Evolutionary conservation across 352 stramenopile genomes (phyloP), one percentile per base, ranked within the genome.

Genomic region (Peronospora belbahrii): DNA sequence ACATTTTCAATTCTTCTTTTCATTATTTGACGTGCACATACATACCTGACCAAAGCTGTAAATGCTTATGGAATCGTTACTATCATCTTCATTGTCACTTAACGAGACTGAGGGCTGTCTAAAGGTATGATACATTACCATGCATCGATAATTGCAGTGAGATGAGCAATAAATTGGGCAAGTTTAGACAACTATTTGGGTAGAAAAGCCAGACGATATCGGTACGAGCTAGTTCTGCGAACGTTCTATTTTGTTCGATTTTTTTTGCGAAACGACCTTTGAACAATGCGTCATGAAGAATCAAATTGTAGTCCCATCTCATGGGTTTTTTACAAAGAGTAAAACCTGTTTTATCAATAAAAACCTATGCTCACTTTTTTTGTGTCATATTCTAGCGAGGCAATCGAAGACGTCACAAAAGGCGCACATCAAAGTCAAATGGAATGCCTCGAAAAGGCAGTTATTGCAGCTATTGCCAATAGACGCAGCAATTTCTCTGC

Each of bases 11-110:
- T n/a, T n/a, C n/a, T n/a, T n/a, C n/a, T n/a, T n/a, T n/a, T n/a
- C n/a, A n/a, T n/a, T n/a, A n/a, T 14, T n/a, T 5, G 27, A 31
- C 4, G 3, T n/a, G n/a, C n/a, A n/a, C n/a, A 20, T 33, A 24
- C 50, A 9, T 33, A 74, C 69, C 60, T 80, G 69, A 30, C 69
- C 69, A 34, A 80, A 80, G 45, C 56, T 76, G 38, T 69, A 80
- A 34, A 75, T 46, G 7, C 67, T 44, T 11, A 18, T 20, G 6
- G 9, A 24, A 1, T 36, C 39, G 9, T 46, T 15, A 0, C 8
- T 17, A 4, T 49, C 48, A 14, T 4, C 34, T n/a, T 66, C 59
- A 14, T 55, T 22, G 24, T 57, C 53, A 31, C 37, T 56, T 19
- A 35, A 39, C 5, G 31, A 36, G 19, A 15, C 10, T 13, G 52